Evolutionary conservation across 345 rosid genomes (phyloP).

Genomic region (Noccaea caerulescens): DNA sequence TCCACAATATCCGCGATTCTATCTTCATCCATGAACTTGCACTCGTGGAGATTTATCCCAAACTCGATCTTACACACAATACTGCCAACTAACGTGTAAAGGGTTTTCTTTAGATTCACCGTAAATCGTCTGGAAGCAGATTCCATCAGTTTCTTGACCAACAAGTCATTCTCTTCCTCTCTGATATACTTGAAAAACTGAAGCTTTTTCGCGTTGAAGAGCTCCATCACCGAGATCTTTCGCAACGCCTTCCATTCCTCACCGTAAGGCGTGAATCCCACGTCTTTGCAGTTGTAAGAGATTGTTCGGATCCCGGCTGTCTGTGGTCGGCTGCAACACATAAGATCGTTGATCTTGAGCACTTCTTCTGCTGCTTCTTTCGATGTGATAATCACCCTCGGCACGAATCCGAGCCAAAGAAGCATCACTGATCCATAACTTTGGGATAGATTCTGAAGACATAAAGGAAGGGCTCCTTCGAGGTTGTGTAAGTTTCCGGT

Average conservation of each 20-base stretch:
- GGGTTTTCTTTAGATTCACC: constrained; percentile 24
- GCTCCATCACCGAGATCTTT: constrained; percentile 29
- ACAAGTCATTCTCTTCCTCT: constrained; percentile 34
- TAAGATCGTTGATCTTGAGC: constrained; percentile 28
- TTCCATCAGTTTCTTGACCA: constrained; percentile 23
- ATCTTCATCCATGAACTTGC: constrained; percentile 12
- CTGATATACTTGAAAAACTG: constrained; percentile 3
- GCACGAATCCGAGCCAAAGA: constrained; percentile 22
- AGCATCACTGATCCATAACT: constrained; percentile 25
- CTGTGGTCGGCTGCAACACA: constrained; percentile 32
- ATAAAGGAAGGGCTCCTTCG: not conserved
- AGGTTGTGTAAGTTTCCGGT: constrained; percentile 38
- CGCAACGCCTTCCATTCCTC: constrained; percentile 25
- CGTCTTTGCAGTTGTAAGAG: constrained; percentile 30
- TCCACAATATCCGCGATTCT: constrained; percentile 5
- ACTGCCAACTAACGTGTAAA: constrained; percentile 4
- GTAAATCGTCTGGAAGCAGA: not conserved
- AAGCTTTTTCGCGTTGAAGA: constrained; percentile 22
- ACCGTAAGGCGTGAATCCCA: constrained; percentile 25
- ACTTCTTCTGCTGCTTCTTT: constrained; percentile 33
- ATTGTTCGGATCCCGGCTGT: not conserved
- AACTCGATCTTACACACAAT: constrained; percentile 4
- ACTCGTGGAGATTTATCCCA: constrained; percentile 27
- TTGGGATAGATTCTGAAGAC: not conserved
- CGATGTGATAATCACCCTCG: constrained; percentile 24